Base-by-base conservation (phyloP, 164 flowering plant species). In the Dillenia turbinata region DNA sequence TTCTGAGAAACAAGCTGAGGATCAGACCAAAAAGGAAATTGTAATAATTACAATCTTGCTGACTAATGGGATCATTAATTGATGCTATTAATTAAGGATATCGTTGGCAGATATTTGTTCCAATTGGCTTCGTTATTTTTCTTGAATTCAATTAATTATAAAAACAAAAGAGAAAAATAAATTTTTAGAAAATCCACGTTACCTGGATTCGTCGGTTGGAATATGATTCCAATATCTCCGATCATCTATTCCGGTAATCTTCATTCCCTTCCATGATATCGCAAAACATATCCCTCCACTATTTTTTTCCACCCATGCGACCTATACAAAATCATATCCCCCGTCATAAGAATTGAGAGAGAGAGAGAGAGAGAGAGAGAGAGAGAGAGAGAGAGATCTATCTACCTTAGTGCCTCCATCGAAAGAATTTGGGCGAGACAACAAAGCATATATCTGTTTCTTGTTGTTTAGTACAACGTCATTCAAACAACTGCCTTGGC, bases 381-480 rank as follows among this genome's bases (percentile, higher is more conserved):
- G 17, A 19, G 12, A 17, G 19, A 40, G 16, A 44, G 24, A 59
- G 26, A 73, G 17, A 13, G 54, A 26, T n/a, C n/a, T n/a, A n/a
- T n/a, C 10, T 53, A 89, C 96, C 91, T 85, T 89, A 9, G 83
- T 73, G n/a, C 79, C 88, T 47, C 63, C 73, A 51, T 83, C 89
- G 49, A 90, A 78, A 15, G 66, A 70, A 60, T 69, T 79, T 40
- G 78, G 79, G 12, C 70, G 69, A 52, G 70, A 76, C 49, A 83
- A 47, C 15, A 49, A 66, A 0, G 81, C 65, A 46, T 66, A 83
- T 40, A 78, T 66, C n/a, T 65, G 78, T 52, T 70, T 77, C 68
- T 75, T 76, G 54, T 69, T 22, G 14, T 14, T 51, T 51, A 16
- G 54, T 17, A 51, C 14, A 51, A 9, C 13, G 17, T 51, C 13